Base-by-base conservation (phyloP, 2,329 filamentous ascomycete species). In the Metarhizium robertsii region DNA sequence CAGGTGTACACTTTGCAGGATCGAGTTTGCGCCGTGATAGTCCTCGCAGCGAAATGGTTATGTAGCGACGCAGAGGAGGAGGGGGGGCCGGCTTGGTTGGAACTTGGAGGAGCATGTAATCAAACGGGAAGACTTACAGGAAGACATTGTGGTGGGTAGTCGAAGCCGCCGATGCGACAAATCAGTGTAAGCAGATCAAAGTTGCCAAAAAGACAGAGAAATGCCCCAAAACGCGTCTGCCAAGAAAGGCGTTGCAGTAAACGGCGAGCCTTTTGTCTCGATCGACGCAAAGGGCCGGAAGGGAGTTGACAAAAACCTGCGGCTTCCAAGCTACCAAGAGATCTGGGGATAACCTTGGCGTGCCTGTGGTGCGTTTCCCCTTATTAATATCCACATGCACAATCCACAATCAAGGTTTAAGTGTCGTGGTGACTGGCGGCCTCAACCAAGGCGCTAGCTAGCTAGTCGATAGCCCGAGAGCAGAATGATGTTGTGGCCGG, bases 41-140 rank as follows among this genome's bases (percentile, higher is more conserved):
- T 10, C 42, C 7, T 18, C 18, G 18, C 42, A 45, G 14, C 16
- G 6, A 45, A 45, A 45, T 8, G 25, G 25, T 25, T 4, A 25
- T 25, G 25, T 25, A 25, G 25, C 25, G 25, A 25, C 25, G 25
- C 25, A 25, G 25, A 25, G 25, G 4, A 25, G 25, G 25, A 25
- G 4, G 25, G 25, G 25, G 25, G 3, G 25, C 3, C 25, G 3
- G 25, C 25, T 25, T 25, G 25, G 25, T 25, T 5, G 42, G 10
- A 6, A 38, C n/a, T n/a, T n/a, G n/a, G n/a, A n/a, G n/a, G 20
- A 38, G 47, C 11, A 32, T 38, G 18, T 38, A 32, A 6, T n/a
- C 10, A 14, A 52, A 34, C 32, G 38, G 20, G 14, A 20, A 45
- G 25, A 56, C 54, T 56, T 36, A 56, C 54, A 50, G 14, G 54